phyloP scores from a whole-genome alignment of 75 land plant genomes.

The Sequoia sempervirens region DNA sequence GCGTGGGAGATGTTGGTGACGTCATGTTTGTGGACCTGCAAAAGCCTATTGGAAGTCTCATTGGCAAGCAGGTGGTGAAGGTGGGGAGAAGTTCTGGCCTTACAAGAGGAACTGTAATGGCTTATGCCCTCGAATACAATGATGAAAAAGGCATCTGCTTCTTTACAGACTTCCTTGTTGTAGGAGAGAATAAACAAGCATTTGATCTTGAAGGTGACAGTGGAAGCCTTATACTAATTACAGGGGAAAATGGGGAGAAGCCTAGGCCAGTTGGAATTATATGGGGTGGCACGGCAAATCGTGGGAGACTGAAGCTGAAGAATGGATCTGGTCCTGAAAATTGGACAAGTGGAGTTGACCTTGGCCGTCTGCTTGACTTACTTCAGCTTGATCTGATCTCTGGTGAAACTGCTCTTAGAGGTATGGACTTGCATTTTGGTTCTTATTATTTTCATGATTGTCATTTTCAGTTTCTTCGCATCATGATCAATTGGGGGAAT shows the following conservation, averaged over 20 bases:
- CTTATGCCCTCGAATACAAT: constrained; percentile 48
- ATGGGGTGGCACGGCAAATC: constrained; percentile 46
- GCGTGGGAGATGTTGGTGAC: constrained; percentile 44
- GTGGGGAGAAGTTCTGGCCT: constrained; percentile 48
- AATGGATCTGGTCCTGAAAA: constrained; percentile 44
- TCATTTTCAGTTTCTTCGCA: not conserved
- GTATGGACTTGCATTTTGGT: constrained; percentile 5
- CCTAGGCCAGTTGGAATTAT: constrained; percentile 45
- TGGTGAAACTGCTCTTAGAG: constrained; percentile 16
- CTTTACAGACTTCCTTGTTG: constrained; percentile 39
- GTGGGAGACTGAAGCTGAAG: constrained; percentile 41
- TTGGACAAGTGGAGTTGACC: constrained; percentile 50
- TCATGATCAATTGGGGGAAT: not conserved
- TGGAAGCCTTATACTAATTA: constrained; percentile 32
- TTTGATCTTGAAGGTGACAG: constrained; percentile 51
- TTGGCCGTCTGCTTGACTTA: constrained; percentile 41
- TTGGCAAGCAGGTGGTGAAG: constrained; percentile 41
- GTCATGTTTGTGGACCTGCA: constrained; percentile 41
- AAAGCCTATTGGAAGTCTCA: constrained; percentile 33
- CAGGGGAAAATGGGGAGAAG: constrained; percentile 15
- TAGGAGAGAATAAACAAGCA: constrained; percentile 39
- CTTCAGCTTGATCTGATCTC: constrained; percentile 41
- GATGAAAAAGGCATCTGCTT: constrained; percentile 46
- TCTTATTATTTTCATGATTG: not conserved
- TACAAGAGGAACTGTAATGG: constrained; percentile 37